A percentile compares a stretch with the other conserved stretches of the same genome.
phyloP scores from a whole-genome alignment of 495 filamentous ascomycete species.

The Letharia lupina region DNA sequence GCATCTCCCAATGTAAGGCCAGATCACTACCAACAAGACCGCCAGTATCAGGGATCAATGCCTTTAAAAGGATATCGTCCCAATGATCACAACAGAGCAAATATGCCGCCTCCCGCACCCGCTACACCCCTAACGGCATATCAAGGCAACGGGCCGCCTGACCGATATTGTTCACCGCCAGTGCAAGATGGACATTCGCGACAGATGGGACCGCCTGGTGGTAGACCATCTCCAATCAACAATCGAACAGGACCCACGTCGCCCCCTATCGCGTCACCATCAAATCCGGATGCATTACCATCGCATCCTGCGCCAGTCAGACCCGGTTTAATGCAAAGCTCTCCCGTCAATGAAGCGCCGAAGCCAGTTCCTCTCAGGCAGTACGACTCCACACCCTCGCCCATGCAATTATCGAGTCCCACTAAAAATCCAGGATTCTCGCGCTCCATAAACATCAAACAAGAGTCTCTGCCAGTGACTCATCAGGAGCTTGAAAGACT shows the following conservation, averaged over 20 bases:
- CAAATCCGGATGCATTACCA: constrained; percentile 35
- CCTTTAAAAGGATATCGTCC: constrained; percentile 1
- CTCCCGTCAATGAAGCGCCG: constrained; percentile 29
- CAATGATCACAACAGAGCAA: background rate
- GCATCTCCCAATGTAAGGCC: background rate
- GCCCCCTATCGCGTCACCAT: constrained; percentile 31
- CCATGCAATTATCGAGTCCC: constrained; percentile 27
- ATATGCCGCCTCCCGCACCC: background rate
- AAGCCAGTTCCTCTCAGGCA: constrained; percentile 29
- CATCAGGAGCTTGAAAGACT: constrained; percentile 66
- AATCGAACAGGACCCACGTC: constrained; percentile 20
- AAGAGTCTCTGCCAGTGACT: constrained; percentile 53
- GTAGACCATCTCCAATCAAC: constrained; percentile 17
- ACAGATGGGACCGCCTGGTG: constrained; percentile 14
- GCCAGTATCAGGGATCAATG: constrained; percentile 1
- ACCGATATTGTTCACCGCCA: constrained; percentile 17
- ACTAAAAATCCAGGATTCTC: constrained; percentile 20
- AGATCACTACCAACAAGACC: constrained; percentile 5
- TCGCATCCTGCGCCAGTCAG: constrained; percentile 75
- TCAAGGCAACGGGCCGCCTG: constrained; percentile 5
- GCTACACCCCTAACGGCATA: background rate
- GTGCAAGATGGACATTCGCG: constrained; percentile 4
- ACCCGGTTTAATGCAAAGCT: constrained; percentile 55
- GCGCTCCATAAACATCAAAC: constrained; percentile 20
- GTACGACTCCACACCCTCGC: constrained; percentile 29